These are phyloP conservation scores for Gyrodon lividus DNA, from an alignment of 768 basidiomycete genomes.

Conservation along the genomic window DNA sequence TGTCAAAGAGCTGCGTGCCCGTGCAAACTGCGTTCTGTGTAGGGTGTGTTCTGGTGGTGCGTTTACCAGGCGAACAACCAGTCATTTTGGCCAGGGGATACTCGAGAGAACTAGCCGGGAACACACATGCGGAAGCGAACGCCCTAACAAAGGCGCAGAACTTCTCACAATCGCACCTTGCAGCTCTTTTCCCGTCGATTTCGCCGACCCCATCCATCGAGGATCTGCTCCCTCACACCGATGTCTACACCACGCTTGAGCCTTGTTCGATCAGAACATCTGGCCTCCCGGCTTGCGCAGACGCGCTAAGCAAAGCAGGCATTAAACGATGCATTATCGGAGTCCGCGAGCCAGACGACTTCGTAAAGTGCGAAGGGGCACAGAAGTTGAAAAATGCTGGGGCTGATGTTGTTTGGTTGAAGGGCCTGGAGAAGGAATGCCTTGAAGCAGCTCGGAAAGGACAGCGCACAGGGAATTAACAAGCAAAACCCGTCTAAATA, in stretches of 20 bases:
- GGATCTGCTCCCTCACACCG: slow-evolving; percentile 54
- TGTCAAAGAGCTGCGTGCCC: slow-evolving; percentile 56
- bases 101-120: slow-evolving; percentile 88
- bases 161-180: slow-evolving; percentile 46
- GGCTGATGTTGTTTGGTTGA: slow-evolving; percentile 72
- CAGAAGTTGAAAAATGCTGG: slow-evolving; percentile 66
- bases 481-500: not conserved
- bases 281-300: slow-evolving; percentile 81
- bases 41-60: slow-evolving; percentile 73
- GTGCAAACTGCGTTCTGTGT: slow-evolving; percentile 84
- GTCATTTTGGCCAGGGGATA: slow-evolving; percentile 75
- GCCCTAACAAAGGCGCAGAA: slow-evolving; percentile 69
- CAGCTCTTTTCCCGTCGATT: slow-evolving; percentile 40
- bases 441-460: slow-evolving; percentile 73
- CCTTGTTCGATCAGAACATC: slow-evolving; percentile 91
- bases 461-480: slow-evolving; percentile 23
- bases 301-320: slow-evolving; percentile 71
- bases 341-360: slow-evolving; percentile 89
- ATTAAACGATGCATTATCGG: slow-evolving; percentile 84
- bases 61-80: slow-evolving; percentile 40
- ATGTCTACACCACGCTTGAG: slow-evolving; percentile 95
- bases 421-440: slow-evolving; percentile 77
- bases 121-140: slow-evolving; percentile 97
- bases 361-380: slow-evolving; percentile 91
- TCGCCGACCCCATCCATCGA: slow-evolving; percentile 33